phyloP scores from a whole-genome alignment of 495 filamentous ascomycete species.

The Neohortaea acidophila region DNA sequence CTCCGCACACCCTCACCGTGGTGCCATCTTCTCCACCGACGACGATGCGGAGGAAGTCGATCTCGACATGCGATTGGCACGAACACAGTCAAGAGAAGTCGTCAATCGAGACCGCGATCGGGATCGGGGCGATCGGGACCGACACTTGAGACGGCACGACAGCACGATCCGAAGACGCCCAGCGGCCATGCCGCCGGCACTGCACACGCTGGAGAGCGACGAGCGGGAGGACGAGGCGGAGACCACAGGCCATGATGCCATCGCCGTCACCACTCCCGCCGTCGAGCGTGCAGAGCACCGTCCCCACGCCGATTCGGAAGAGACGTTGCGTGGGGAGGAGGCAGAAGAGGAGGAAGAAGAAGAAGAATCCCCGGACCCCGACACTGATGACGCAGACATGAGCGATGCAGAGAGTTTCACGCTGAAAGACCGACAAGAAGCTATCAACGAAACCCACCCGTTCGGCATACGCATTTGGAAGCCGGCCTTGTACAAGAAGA shows the following conservation, averaged over 20 bases:
- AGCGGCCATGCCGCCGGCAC: slow-evolving; percentile 39
- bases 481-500: slow-evolving; percentile 94
- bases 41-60: slow-evolving; percentile 79
- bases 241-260: slow-evolving; percentile 15
- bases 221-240: slow-evolving; percentile 16
- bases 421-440: slow-evolving; percentile 84
- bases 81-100: slow-evolving; percentile 8
- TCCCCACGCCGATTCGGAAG: slow-evolving; percentile 18
- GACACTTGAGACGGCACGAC: slow-evolving; percentile 32
- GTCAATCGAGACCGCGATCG: slow-evolving; percentile 8
- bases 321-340: slow-evolving; percentile 22
- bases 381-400: slow-evolving; percentile 29
- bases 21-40: slow-evolving; percentile 85
- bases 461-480: slow-evolving; percentile 99
- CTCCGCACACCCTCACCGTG: slow-evolving; percentile 58
- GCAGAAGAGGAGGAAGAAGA: slow-evolving; percentile 39
- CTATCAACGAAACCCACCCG: slow-evolving; percentile 97
- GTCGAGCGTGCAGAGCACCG: slow-evolving; percentile 6
- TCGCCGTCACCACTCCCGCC: background rate
- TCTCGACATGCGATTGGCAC: slow-evolving; percentile 29
- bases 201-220: slow-evolving; percentile 36
- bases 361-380: slow-evolving; percentile 46
- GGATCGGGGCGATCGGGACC: slow-evolving; percentile 17
- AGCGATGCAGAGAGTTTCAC: slow-evolving; percentile 44
- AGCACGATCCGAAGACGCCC: slow-evolving; percentile 60